These are phyloP conservation scores for Graphilbum fragrans DNA, from an alignment of 2,329 filamentous ascomycete species.

Conservation along the genomic window DNA sequence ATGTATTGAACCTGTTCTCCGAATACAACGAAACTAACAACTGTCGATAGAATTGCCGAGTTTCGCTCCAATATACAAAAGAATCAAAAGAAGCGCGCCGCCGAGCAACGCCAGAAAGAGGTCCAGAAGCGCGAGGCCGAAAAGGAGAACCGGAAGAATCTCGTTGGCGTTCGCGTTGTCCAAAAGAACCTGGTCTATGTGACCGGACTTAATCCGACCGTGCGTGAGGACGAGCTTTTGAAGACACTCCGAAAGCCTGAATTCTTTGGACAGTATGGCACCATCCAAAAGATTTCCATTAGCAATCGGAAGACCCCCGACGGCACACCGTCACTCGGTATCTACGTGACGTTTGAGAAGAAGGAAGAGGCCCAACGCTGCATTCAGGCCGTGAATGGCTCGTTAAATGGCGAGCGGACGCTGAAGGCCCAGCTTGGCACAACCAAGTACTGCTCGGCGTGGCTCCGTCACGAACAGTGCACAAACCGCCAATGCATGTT, in stretches of 20 bases:
- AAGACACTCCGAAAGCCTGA: constrained; percentile 81
- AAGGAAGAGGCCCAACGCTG: constrained; percentile 84
- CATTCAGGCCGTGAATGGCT: constrained; percentile 86
- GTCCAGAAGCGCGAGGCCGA: constrained; percentile 94
- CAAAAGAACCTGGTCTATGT: constrained; percentile 99
- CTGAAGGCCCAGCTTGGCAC: constrained; percentile 74
- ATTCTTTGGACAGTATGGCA: constrained; percentile 97
- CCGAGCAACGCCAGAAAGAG: constrained; percentile 79
- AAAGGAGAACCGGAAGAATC: constrained; percentile 86
- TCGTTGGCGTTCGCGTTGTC: constrained; percentile 88
- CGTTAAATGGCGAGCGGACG: constrained; percentile 76
- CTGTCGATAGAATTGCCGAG: constrained; percentile 46
- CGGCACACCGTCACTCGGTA: constrained; percentile 76
- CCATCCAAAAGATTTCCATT: constrained; percentile 97
- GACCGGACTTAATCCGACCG: constrained; percentile 81
- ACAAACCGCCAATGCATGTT: constrained; percentile 98
- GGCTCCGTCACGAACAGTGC: constrained; percentile 86
- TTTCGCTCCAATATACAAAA: constrained; percentile 72
- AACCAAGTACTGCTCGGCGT: constrained; percentile 97
- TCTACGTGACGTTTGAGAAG: constrained; percentile 94
- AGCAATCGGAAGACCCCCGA: constrained; percentile 79
- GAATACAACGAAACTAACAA: not conserved
- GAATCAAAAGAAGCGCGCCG: constrained; percentile 84
- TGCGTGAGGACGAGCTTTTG: constrained; percentile 83
- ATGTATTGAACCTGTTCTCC: not conserved